Conservation (phyloP, 2,329 filamentous ascomycete species). For the Diplocarpon mali region DNA sequence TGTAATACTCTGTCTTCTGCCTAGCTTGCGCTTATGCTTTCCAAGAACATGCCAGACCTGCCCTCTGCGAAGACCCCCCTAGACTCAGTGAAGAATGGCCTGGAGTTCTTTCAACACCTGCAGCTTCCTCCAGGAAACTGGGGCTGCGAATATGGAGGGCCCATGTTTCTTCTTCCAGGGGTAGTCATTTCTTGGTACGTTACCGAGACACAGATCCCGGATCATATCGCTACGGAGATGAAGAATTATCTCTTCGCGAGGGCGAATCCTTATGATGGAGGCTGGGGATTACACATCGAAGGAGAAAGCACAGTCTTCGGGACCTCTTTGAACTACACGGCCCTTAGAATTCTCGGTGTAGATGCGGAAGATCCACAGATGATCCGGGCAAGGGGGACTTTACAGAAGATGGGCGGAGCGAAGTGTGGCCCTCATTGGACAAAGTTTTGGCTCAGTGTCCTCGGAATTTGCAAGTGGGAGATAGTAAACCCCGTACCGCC, state of each 20-base stretch:
- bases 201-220: conserved; percentile 76
- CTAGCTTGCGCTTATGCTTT: conserved; percentile 10
- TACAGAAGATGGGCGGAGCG: conserved; percentile 81
- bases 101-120: conserved; percentile 80
- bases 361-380: conserved; percentile 74
- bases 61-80: conserved; percentile 60
- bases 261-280: conserved; percentile 79
- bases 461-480: conserved; percentile 81
- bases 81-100: conserved; percentile 69
- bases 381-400: conserved; percentile 68
- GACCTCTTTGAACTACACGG: conserved; percentile 77
- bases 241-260: conserved; percentile 84
- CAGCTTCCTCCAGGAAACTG: conserved; percentile 86
- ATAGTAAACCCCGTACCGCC: conserved; percentile 90
- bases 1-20: conserved; percentile 15
- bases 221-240: conserved; percentile 74
- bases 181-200: conserved; percentile 79
- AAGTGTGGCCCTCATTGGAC: conserved; percentile 82
- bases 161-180: conserved; percentile 88
- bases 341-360: conserved; percentile 70
- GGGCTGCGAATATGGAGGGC: conserved; percentile 95
- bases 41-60: conserved; percentile 62
- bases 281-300: conserved; percentile 94
- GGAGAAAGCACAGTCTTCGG: conserved; percentile 88
- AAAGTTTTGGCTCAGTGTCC: conserved; percentile 87